Evolutionary conservation across 495 filamentous ascomycete species (phyloP).

Genomic region (Neurospora sp.): DNA sequence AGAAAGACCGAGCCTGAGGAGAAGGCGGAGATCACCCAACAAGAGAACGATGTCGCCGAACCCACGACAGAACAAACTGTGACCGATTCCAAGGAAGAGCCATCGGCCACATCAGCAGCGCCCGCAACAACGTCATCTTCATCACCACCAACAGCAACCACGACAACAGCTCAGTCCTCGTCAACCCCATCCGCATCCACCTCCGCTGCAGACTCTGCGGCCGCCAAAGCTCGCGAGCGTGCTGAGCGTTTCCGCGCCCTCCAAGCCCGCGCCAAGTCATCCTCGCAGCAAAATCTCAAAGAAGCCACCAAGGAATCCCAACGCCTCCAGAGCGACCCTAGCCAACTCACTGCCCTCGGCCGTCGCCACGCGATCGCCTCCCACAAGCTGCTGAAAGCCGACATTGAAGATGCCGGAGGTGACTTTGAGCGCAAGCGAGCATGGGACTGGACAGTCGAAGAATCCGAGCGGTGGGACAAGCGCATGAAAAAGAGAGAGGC

Average conservation of each 20-base stretch:
- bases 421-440: slow-evolving; percentile 97
- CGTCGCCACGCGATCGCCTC: slow-evolving; percentile 78
- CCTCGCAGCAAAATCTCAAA: slow-evolving; percentile 66
- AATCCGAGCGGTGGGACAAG: slow-evolving; percentile 87
- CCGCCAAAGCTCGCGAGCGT: slow-evolving; percentile 45
- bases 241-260: slow-evolving; percentile 73
- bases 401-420: slow-evolving; percentile 70
- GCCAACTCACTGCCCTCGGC: slow-evolving; percentile 56
- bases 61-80: slow-evolving; percentile 4
- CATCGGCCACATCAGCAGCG: not conserved
- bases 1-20: slow-evolving; percentile 29
- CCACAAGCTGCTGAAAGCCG: slow-evolving; percentile 88
- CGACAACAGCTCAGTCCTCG: not conserved
- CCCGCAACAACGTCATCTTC: slow-evolving; percentile 2
- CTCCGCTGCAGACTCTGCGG: slow-evolving; percentile 22
- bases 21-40: slow-evolving; percentile 9
- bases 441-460: slow-evolving; percentile 97
- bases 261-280: slow-evolving; percentile 72
- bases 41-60: slow-evolving; percentile 2
- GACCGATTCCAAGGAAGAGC: slow-evolving; percentile 4
- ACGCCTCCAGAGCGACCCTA: slow-evolving; percentile 65
- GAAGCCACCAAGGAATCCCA: slow-evolving; percentile 77
- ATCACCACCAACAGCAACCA: not conserved
- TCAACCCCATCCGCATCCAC: not conserved
- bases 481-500: slow-evolving; percentile 75